phyloP scores from a whole-genome alignment of 495 filamentous ascomycete genomes.

The Lineolata rhizophorae region DNA sequence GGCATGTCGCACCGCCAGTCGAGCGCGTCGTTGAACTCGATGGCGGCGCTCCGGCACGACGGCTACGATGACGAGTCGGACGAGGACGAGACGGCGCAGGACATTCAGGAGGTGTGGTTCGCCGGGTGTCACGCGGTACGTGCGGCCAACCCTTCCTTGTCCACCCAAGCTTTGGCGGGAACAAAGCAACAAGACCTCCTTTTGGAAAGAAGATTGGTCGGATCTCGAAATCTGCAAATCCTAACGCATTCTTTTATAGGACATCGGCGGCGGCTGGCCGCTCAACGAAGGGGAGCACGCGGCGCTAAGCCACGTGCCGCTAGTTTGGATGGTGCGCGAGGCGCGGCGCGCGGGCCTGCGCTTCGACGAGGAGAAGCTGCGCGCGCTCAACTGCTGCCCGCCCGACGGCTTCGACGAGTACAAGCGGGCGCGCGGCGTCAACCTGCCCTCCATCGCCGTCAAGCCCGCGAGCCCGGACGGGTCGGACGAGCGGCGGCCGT shows the following conservation, averaged over 20 bases:
- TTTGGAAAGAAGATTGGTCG: no score
- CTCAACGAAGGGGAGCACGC: constrained; percentile 29
- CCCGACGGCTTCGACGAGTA: no score
- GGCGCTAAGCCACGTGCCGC: constrained; percentile 48
- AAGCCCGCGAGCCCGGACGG: neutral
- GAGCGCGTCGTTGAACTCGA: constrained; percentile 5
- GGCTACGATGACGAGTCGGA: constrained; percentile 20
- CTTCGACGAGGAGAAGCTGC: constrained; percentile 48
- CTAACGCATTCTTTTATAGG: constrained; percentile 11
- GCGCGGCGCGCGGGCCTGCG: constrained; percentile 49
- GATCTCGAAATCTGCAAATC: neutral
- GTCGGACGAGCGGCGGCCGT: no score
- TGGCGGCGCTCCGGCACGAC: constrained; percentile 4
- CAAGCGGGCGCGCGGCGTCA: neutral
- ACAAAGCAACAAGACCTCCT: no score
- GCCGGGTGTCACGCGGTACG: constrained; percentile 45
- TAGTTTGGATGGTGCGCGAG: constrained; percentile 73
- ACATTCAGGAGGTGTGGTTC: constrained; percentile 74
- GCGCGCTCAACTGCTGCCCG: constrained; percentile 38
- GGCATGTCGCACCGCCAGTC: constrained; percentile 3
- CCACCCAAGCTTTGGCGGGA: no score
- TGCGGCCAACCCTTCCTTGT: neutral
- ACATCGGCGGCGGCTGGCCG: constrained; percentile 73
- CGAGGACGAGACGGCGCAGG: constrained; percentile 40
- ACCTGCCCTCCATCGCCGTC: constrained; percentile 3